Evolutionary conservation across 164 flowering plant genomes (phyloP).

Genomic region (Nymphaea colorata): DNA sequence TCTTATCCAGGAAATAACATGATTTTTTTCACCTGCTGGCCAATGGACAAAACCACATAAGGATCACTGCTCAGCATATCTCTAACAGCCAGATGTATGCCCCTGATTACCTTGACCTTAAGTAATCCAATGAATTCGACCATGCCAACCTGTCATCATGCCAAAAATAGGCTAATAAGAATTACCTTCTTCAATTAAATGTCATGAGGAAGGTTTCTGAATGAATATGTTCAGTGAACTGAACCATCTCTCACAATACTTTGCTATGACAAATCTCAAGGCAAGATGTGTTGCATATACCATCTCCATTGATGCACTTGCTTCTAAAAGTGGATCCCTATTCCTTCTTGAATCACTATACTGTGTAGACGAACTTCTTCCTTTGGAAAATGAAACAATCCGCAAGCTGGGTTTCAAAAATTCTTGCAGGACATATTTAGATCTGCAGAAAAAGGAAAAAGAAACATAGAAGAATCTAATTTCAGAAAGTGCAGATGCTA

Average conservation of each 20-base stretch:
- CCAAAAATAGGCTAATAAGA: not conserved
- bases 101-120: constrained; percentile 79
- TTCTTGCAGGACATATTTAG: constrained; percentile 89
- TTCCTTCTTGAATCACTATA: constrained; percentile 48
- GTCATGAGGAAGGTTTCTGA: not conserved
- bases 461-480: not conserved
- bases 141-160: constrained; percentile 65
- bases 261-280: too few species aligned
- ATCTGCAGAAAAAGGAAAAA: constrained; percentile 27
- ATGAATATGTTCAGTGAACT: too few species aligned
- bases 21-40: constrained; percentile 44
- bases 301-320: constrained; percentile 35
- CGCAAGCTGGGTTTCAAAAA: constrained; percentile 94
- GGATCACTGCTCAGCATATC: constrained; percentile 96
- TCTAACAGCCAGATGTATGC: constrained; percentile 75
- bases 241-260: too few species aligned
- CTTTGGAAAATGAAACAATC: constrained; percentile 40
- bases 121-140: constrained; percentile 84
- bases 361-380: constrained; percentile 29
- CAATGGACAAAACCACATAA: constrained; percentile 66
- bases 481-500: not conserved
- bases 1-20: too few species aligned
- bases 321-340: constrained; percentile 39
- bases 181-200: not conserved
- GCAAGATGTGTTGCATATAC: constrained; percentile 15